Conservation (phyloP, 371 early-diverging fungal genomes). For the Globomyces sp. region DNA sequence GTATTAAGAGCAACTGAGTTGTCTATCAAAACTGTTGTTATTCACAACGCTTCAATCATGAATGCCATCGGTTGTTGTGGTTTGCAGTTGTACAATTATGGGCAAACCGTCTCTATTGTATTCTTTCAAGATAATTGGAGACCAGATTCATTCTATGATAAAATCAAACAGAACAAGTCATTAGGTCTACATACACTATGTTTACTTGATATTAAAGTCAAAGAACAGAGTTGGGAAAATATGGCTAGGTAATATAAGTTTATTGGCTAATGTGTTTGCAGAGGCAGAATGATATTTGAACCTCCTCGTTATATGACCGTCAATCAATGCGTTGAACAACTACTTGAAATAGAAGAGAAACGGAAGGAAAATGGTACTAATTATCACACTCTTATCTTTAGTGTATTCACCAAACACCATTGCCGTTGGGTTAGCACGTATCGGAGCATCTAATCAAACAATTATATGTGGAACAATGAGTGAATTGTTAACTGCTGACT, state of each 20-base stretch:
- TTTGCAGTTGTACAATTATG: slow-evolving; percentile 98
- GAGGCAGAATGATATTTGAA: slow-evolving; percentile 90
- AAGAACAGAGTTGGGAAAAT: slow-evolving; percentile 95
- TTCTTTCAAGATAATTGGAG: slow-evolving; percentile 97
- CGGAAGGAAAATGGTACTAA: slow-evolving; percentile 48
- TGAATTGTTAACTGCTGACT: slow-evolving; percentile 79
- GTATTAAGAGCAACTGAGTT: slow-evolving; percentile 92
- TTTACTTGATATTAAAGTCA: slow-evolving; percentile 98
- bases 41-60: slow-evolving; percentile 99
- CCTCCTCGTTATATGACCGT: slow-evolving; percentile 98
- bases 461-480: slow-evolving; percentile 84
- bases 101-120: slow-evolving; percentile 98
- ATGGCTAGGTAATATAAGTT: slow-evolving; percentile 55
- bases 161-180: slow-evolving; percentile 82
- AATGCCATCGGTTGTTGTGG: slow-evolving; percentile 98
- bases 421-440: slow-evolving; percentile 92
- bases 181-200: slow-evolving; percentile 96
- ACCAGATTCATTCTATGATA: slow-evolving; percentile 96
- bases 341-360: slow-evolving; percentile 87
- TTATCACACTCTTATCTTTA: slow-evolving; percentile 7
- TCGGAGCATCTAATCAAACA: slow-evolving; percentile 83
- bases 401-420: slow-evolving; percentile 78
- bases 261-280: no score
- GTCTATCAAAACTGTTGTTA: slow-evolving; percentile 77
- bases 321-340: slow-evolving; percentile 89